These are phyloP conservation scores for Lenwebbia sp. DNA, from an alignment of 345 rosid genomes.

Conservation along the genomic window DNA sequence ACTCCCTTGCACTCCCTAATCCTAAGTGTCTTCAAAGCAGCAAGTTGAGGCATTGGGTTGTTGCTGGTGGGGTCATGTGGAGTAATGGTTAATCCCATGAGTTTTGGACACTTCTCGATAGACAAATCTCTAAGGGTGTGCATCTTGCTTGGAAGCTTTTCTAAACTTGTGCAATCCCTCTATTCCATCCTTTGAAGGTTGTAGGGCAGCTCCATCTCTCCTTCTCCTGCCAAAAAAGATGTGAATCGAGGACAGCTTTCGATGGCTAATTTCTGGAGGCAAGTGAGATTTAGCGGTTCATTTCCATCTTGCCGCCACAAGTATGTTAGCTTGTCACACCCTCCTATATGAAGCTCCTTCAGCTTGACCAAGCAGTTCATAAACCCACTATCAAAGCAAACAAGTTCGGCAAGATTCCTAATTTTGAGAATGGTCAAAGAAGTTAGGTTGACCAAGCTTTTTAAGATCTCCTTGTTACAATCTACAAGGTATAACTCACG, in stretches of 20 bases:
- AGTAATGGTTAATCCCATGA: neutral
- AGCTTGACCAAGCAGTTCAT: neutral
- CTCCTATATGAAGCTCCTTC: rapidly evolving
- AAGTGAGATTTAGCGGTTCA: rapidly evolving
- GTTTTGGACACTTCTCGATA: rapidly evolving
- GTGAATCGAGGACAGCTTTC: neutral
- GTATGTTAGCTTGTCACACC: neutral
- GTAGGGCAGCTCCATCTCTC: too few species aligned
- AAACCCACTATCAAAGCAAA: neutral
- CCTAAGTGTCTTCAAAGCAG: too few species aligned
- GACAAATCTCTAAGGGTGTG: neutral
- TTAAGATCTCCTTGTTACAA: neutral
- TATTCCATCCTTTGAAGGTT: neutral
- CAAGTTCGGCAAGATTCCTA: rapidly evolving
- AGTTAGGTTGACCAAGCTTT: rapidly evolving
- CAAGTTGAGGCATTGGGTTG: neutral
- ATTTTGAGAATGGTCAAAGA: neutral
- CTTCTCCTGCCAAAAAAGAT: rapidly evolving
- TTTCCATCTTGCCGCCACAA: rapidly evolving
- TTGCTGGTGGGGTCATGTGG: neutral
- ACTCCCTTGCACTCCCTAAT: neutral
- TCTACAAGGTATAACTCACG: rapidly evolving
- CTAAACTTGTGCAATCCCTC: too few species aligned
- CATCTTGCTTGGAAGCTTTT: too few species aligned
- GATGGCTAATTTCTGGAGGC: neutral